Percentiles rank a stretch among this genome's conserved stretches.
phyloP scores from a whole-genome alignment of 805 yeast species.

The Suhomyces canberraensis region DNA sequence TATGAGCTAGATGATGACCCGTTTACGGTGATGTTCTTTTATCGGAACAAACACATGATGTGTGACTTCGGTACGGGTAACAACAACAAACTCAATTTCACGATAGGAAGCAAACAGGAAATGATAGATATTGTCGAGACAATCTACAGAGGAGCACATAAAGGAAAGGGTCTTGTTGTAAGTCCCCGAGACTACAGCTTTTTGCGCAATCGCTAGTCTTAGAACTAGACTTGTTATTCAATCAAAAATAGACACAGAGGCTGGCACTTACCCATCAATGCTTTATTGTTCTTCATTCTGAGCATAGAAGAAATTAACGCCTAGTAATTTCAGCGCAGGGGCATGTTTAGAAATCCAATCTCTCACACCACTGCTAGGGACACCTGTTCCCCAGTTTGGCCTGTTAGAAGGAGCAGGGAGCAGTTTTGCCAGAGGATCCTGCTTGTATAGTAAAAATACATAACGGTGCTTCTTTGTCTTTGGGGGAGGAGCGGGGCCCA shows the following conservation, averaged over 20 bases:
- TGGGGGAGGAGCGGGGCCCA: slow-evolving; percentile 89
- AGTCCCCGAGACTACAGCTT: slow-evolving; percentile 71
- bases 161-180: slow-evolving; percentile 87
- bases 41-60: slow-evolving; percentile 93
- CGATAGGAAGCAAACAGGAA: slow-evolving; percentile 74
- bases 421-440: slow-evolving; percentile 42
- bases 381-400: slow-evolving; percentile 83
- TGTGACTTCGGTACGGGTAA: slow-evolving; percentile 98
- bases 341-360: slow-evolving; percentile 67
- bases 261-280: no score
- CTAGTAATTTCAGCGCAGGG: slow-evolving; percentile 56
- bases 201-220: slow-evolving; percentile 4
- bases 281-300: slow-evolving; percentile 56
- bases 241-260: no score
- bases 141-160: slow-evolving; percentile 83
- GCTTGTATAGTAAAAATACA: slow-evolving; percentile 72
- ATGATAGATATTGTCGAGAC: slow-evolving; percentile 88
- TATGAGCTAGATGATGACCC: slow-evolving; percentile 72
- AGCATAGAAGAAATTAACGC: slow-evolving; percentile 83
- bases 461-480: slow-evolving; percentile 86
- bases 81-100: slow-evolving; percentile 87
- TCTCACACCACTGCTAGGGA: slow-evolving; percentile 72
- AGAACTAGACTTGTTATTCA: no score
- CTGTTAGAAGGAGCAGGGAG: slow-evolving; percentile 50
- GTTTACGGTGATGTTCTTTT: slow-evolving; percentile 90